Evolutionary conservation across 83 land plant species (phyloP), one percentile per base, ranked within the genome.

Genomic region (Picea abies): DNA sequence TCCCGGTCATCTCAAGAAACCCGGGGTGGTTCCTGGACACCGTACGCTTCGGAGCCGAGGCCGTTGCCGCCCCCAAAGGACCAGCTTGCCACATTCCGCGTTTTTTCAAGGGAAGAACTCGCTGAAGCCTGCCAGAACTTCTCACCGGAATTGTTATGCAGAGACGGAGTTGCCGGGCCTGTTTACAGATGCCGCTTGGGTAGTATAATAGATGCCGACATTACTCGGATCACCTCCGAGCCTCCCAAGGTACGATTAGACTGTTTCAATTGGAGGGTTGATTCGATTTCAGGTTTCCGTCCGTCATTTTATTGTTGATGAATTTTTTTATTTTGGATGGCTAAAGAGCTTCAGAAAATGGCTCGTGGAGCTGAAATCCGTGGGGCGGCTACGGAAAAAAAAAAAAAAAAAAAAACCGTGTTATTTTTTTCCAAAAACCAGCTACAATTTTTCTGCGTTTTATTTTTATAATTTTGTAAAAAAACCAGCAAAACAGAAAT

Each of bases 41-140:
- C 56, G 56, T 52, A 52, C 56, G 56, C 56, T 52, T 52, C n/a
- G 63, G 64, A 60, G 63, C 80, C 80, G 1, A 29, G 32, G 64
- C 64, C 80, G 1, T 29, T 78, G 80, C 80, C 80, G 58, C 80
- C 65, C 7, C 80, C 80, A 15, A 78, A 29, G 12, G n/a, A 58
- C 6, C 63, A 32, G 64, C 64, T 35, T 4, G 64, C 64, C 44
- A 11, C 41, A 35, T 61, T 78, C 14, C 80, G 39, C 9, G 22
- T 44, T 19, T 78, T 78, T 22, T 12, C 22, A 14, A 29, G 64
- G 80, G 80, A 78, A 32, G 80, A 78, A 32, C 41, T 78, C n/a
- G 80, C 22, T 3, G 63, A 4, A 22, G 65, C 80, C n/a, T 60
- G 80, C 80, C 15, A 78, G 17, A 60, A 78, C n/a, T 78, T 78